Base-by-base conservation (phyloP, 2,329 filamentous ascomycete species). In the Aureobasidium musti region DNA sequence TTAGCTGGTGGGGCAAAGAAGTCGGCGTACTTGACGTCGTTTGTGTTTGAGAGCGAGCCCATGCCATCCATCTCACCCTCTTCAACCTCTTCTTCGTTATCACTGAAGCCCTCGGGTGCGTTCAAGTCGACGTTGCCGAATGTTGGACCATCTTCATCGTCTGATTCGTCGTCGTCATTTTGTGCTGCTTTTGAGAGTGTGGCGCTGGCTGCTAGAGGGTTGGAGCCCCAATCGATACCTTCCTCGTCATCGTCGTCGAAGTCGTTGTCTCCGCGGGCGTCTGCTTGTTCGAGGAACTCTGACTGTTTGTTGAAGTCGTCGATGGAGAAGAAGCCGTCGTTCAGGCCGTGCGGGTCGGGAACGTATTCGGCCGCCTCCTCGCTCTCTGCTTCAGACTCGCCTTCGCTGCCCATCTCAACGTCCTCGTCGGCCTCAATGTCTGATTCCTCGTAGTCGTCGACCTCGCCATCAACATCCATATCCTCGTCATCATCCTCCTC, bases 321-420 rank as follows among this genome's bases (percentile, higher is more conserved):
- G 73, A 99, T 94, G 19, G 92, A 96, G 80, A 99, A 99, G 81
- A 99, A 99, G 5, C 92, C 94, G 74, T 99, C 95, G 74, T 99
- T 98, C 37, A 99, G 86, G 7, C 92, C 92, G 74, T 95, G 84
- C 4, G 88, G 87, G 73, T 98, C 92, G 71, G 88, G 83, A 10
- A 87, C 80, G 68, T 89, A 89, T 45, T 85, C 84, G 57, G 84
- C 83, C 1, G 79, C 77, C 5, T 83, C 83, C 3, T 82, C 80
- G 13, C 79, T 78, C 1, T 80, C 82, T 2, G 83, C 82, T 0
- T 83, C 82, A 10, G 78, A 76, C 1, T 72, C 75, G n/a, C 70
- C 74, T 10, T 74, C 76, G 30, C 67, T 60, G 23, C 53, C 60
- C 56, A 73, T 76, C 23, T 71, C 73, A 39, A 71, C 68, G 37